phyloP scores from a whole-genome alignment of 169 alveolate genomes.

The Eimeria necatrix region DNA sequence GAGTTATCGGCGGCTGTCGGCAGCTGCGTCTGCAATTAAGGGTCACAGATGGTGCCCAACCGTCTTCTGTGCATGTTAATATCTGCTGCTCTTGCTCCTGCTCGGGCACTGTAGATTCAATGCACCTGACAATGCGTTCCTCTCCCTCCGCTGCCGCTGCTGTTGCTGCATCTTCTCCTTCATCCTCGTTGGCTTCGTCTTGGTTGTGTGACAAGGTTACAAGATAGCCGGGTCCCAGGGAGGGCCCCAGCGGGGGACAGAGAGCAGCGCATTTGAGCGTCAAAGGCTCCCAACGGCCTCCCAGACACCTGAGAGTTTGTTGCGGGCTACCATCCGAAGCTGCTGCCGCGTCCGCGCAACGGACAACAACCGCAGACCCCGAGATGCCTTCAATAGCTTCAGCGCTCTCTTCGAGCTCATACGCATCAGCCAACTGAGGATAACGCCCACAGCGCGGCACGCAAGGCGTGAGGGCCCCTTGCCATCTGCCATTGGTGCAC shows the following conservation, averaged over 20 bases:
- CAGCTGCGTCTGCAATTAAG: slow-evolving; percentile 50
- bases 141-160: slow-evolving; percentile 80
- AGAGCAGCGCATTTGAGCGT: slow-evolving; percentile 83
- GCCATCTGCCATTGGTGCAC: slow-evolving; percentile 69
- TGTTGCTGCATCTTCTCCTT: not conserved
- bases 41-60: slow-evolving; percentile 40
- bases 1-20: slow-evolving; percentile 41
- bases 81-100: not conserved
- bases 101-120: not conserved
- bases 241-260: slow-evolving; percentile 83
- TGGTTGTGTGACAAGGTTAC: not conserved
- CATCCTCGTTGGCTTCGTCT: not conserved
- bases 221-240: slow-evolving; percentile 30
- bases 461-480: slow-evolving; percentile 67
- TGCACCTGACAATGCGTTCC: slow-evolving; percentile 52
- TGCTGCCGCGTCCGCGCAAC: slow-evolving; percentile 65
- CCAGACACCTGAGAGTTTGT: slow-evolving; percentile 82
- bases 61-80: slow-evolving; percentile 23
- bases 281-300: slow-evolving; percentile 84
- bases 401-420: slow-evolving; percentile 22
- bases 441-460: slow-evolving; percentile 73
- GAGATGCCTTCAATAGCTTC: slow-evolving; percentile 72
- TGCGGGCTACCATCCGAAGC: slow-evolving; percentile 5
- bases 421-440: slow-evolving; percentile 77
- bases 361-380: slow-evolving; percentile 41